Evolutionary conservation across 2,329 filamentous ascomycete genomes (phyloP), one percentile per base, ranked within the genome.

Genomic region (Didymella pinodella): DNA sequence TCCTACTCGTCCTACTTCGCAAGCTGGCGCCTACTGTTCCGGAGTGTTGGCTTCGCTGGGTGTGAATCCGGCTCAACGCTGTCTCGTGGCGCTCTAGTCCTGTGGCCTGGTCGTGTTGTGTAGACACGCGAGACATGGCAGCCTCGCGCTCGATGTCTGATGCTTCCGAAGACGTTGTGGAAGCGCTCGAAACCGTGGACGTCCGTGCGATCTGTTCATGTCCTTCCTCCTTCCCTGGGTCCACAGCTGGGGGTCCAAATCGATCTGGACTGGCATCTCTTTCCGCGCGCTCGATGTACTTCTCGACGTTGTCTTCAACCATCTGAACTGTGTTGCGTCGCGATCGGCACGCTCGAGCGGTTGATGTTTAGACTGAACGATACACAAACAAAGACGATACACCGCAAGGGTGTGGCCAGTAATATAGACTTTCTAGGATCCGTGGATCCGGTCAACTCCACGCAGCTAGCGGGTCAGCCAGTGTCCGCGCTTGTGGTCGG

Each of bases 51-150:
- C 86, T 89, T 48, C 85, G 80, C 34, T 86, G 84, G 4, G 90
- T 92, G 45, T 89, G 84, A 63, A 93, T 92, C 36, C 90, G 85
- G 72, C 85, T 86, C 59, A 93, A 80, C 53, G 85, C 88, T 8
- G 89, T 91, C 18, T 86, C 85, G 65, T 91, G 85, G 57, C 88
- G 82, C 73, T 91, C 89, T 38, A 92, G 82, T 41, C 78, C 77
- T 25, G 71, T 66, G 10, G 71, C 69, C 20, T 73, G 66, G 70
- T 92, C 89, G 66, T 81, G 79, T 63, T 87, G 83, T 4, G 89
- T 91, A 5, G 86, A 82, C n/a, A 87, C 73, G 51, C 88, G 83
- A 69, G 84, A 87, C 78, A 91, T 84, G 48, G 52, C 54, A 44
- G 52, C 54, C 49, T 78, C 79, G 56, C 81, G 74, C 54, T 80